A percentile compares a stretch with the other conserved stretches of the same genome.
Conservation (phyloP, 306 rosid genomes). For the Cercis canadensis region DNA sequence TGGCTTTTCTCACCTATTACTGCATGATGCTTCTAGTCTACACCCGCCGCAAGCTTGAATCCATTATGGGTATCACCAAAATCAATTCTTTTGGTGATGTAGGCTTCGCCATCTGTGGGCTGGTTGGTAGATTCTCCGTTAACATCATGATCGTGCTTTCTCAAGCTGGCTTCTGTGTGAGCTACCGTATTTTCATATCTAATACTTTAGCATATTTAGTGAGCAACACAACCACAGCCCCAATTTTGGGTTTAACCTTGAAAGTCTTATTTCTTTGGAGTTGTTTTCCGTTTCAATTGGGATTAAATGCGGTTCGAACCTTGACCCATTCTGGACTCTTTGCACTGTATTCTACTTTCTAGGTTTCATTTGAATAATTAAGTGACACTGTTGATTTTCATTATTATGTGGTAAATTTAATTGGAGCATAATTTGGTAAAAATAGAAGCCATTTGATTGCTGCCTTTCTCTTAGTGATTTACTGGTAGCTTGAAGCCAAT, state of each 20-base stretch:
- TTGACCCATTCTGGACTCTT: slow-evolving; percentile 75
- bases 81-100: slow-evolving; percentile 71
- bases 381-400: no score
- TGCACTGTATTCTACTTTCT: no score
- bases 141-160: slow-evolving; percentile 67
- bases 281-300: slow-evolving; percentile 74
- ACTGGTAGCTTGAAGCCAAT: no score
- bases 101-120: slow-evolving; percentile 64
- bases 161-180: slow-evolving; percentile 72
- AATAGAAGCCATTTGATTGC: no score
- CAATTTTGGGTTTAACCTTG: slow-evolving; percentile 50
- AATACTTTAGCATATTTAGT: slow-evolving; percentile 52
- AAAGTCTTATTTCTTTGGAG: slow-evolving; percentile 62
- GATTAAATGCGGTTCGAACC: slow-evolving; percentile 64
- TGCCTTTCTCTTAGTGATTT: no score
- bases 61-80: slow-evolving; percentile 43
- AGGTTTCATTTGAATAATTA: no score
- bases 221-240: neutral
- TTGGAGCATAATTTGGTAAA: no score
- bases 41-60: slow-evolving; percentile 70
- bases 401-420: no score
- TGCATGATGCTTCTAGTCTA: slow-evolving; percentile 74
- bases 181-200: slow-evolving; percentile 71
- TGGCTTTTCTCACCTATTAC: slow-evolving; percentile 66
- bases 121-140: slow-evolving; percentile 57